These are phyloP conservation scores for Kwoniella heveanensis DNA, from an alignment of 768 basidiomycete genomes.

Conservation along the genomic window DNA sequence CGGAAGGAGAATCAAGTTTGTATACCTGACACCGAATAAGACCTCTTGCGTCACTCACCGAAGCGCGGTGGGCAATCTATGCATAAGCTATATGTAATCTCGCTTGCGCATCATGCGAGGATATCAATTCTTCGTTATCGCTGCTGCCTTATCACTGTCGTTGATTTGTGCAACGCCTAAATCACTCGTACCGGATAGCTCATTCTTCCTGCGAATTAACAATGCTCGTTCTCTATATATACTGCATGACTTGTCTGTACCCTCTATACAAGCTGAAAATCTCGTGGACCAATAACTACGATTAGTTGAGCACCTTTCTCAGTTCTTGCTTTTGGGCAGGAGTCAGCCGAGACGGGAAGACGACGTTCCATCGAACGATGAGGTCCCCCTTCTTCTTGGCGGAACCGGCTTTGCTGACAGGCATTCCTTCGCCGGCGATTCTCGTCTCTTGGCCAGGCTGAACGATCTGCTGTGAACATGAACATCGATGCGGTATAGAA, in stretches of 20 bases:
- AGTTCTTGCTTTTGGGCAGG: constrained; percentile 77
- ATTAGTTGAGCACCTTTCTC: constrained; percentile 62
- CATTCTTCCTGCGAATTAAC: too few species aligned
- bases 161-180: too few species aligned
- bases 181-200: too few species aligned
- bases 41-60: too few species aligned
- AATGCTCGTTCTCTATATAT: background rate
- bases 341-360: constrained; percentile 78
- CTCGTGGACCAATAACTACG: too few species aligned
- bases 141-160: too few species aligned
- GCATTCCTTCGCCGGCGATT: constrained; percentile 67
- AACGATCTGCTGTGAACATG: constrained; percentile 39
- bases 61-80: too few species aligned
- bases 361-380: constrained; percentile 73
- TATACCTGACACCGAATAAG: too few species aligned
- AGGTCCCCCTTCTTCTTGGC: constrained; percentile 78
- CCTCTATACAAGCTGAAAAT: background rate
- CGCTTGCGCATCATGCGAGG: too few species aligned
- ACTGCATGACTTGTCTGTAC: background rate
- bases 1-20: too few species aligned
- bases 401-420: constrained; percentile 76
- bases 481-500: background rate
- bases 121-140: too few species aligned
- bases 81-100: too few species aligned
- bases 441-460: constrained; percentile 66